Base-by-base conservation (phyloP, 345 rosid genomes). In the Pugionium cornutum region DNA sequence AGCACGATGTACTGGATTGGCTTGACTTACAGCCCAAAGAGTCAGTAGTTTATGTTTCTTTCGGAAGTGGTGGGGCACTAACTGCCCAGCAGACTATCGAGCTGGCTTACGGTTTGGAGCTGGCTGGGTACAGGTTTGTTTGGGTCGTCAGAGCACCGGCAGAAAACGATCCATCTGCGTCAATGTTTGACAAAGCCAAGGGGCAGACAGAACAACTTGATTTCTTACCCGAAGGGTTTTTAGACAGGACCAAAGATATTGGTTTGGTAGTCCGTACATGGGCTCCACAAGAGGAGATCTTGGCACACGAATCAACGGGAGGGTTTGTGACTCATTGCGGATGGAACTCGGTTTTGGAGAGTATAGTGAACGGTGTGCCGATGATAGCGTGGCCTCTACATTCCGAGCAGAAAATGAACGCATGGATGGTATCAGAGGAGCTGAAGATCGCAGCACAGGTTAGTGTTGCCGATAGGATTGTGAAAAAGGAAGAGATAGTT, bases 311-410 rank as follows among this genome's bases (percentile, higher is more conserved):
- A 11, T 67, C 86, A 1, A 55, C 75, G 0, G 83, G 86, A 3
- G 84, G 79, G 25, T 83, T 84, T 69, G 61, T 86, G 55, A 72
- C 81, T 4, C 84, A 81, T 11, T 84, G 83, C 35, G 78, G 87
- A 29, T 81, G 92, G 84, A 86, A 86, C 68, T 83, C 86, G 5
- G 58, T 75, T 3, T 43, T 78, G 34, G 84, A 79, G 76, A 79
- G 83, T 42, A 65, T 81, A 2, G 57, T 64, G 8, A 84, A 78
- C n/a, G 86, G 84, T 41, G 75, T 84, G 34, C 87, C 86, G 1
- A 81, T 86, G 83, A 66, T 81, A 28, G 83, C 72, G 5, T 83
- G 91, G 88, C 91, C 88, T n/a, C 7, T 86, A 28, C 78, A 70
- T 28, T 84, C 86, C 0, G 86, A 82, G 64, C 83, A 84, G 60